These are phyloP conservation scores for Beauveria brongniartii DNA, from an alignment of 2,329 filamentous ascomycete genomes.

Conservation along the genomic window DNA sequence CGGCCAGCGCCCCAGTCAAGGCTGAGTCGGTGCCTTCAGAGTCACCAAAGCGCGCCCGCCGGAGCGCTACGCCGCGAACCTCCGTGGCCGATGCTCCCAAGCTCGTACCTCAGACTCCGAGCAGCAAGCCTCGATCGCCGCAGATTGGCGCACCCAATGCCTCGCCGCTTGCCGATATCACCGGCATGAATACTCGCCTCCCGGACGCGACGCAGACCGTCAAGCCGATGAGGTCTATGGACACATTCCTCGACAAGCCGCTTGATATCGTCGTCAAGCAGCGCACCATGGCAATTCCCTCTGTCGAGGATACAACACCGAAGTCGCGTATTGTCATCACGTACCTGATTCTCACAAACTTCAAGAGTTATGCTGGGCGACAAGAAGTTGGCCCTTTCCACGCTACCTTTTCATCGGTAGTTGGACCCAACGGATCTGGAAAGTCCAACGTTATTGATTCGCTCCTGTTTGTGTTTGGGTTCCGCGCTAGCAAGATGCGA, in stretches of 20 bases:
- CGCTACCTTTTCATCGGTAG: constrained; percentile 92
- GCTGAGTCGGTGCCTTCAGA: not conserved
- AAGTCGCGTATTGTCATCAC: constrained; percentile 89
- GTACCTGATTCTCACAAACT: constrained; percentile 86
- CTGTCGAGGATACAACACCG: constrained; percentile 67
- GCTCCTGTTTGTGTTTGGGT: constrained; percentile 96
- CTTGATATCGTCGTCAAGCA: constrained; percentile 93
- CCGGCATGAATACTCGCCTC: constrained; percentile 47
- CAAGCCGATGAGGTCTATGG: constrained; percentile 67
- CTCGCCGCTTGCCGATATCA: constrained; percentile 67
- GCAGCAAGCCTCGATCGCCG: constrained; percentile 48
- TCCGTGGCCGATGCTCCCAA: constrained; percentile 33
- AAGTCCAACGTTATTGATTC: constrained; percentile 99
- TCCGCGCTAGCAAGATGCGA: constrained; percentile 97
- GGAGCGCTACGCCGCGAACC: constrained; percentile 27
- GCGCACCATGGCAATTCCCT: constrained; percentile 57
- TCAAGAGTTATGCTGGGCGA: constrained; percentile 95
- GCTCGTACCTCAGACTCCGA: constrained; percentile 35
- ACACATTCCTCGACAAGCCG: constrained; percentile 74
- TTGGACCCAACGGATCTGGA: constrained; percentile 94
- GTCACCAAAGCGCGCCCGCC: constrained; percentile 21
- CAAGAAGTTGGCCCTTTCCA: constrained; percentile 97
- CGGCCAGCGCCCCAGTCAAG: constrained; percentile 42
- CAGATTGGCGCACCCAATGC: constrained; percentile 40
- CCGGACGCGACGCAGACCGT: constrained; percentile 34